Base-by-base conservation (phyloP, 2,329 filamentous ascomycete species). In the Chaetoscypha palmicola region DNA sequence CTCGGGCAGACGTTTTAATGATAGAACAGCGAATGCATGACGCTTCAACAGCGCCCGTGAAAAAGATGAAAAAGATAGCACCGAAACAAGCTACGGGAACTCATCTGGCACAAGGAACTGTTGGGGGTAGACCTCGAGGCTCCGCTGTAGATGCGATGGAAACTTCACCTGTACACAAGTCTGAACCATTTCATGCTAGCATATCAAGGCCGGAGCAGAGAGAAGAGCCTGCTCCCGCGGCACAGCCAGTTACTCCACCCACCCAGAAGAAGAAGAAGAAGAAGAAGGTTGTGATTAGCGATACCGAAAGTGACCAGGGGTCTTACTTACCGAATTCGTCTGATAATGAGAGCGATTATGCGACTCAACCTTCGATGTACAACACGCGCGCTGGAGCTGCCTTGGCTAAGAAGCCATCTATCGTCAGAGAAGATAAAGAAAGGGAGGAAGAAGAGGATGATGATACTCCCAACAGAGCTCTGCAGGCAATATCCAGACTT, bases 121-220 rank as follows among this genome's bases (percentile, higher is more conserved):
- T 80, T 54, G 67, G 68, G 9, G 70, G 73, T 48, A 65, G 73
- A 53, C 64, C 70, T 2, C 71, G 64, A 44, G 75, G 71, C 3
- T 69, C 72, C 2, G 67, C 68, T 5, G 62, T 77, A 4, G 65
- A 68, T 48, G 51, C 49, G 9, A 50, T 57, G 55, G 51, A 58
- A 38, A 45, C 53, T 47, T 38, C 51, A 44, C 41, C 51, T 14
- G 23, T 35, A 21, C 42, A 45, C 10, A 10, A 32, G 26, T 21
- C 36, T 4, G 32, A 38, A 22, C n/a, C 34, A 20, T 21, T 49
- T 12, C 35, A 37, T 5, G 10, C 16, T 2, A 22, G 49, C 37
- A 41, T 32, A 41, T 32, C 36, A 12, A 19, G 11, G 37, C 9
- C 37, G 14, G 12, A 32, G 20, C 14, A 46, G 23, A 30, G 41